Conservation (phyloP, 2,329 filamentous ascomycete genomes). For the Alternaria arbusti region DNA sequence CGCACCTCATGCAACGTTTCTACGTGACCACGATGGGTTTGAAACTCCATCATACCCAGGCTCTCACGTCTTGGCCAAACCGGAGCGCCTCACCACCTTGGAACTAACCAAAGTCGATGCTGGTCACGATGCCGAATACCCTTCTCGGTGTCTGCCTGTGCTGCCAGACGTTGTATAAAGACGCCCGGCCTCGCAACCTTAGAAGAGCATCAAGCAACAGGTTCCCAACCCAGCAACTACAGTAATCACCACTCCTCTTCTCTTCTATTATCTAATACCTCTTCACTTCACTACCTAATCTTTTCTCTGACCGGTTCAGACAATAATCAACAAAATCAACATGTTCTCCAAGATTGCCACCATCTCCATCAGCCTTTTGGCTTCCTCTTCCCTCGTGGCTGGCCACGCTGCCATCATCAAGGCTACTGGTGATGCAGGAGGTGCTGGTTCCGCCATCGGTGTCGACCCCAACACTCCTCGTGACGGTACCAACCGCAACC, state of each 20-base stretch:
- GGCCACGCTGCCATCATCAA: conserved; percentile 67
- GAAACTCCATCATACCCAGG: conserved; percentile 24
- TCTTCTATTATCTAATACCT: conserved; percentile 33
- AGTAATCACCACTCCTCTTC: conserved; percentile 43
- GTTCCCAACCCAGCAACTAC: conserved; percentile 43
- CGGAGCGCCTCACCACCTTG: conserved; percentile 22
- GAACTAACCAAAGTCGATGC: conserved; percentile 14
- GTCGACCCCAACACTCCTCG: conserved; percentile 65
- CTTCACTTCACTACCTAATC: conserved; percentile 31
- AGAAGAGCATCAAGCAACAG: conserved; percentile 42
- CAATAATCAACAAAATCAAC: conserved; percentile 32
- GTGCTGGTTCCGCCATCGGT: conserved; percentile 58
- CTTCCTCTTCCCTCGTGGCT: conserved; percentile 62
- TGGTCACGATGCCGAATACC: conserved; percentile 1
- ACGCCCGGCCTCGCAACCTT: conserved; percentile 18
- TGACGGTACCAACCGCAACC: conserved; percentile 64
- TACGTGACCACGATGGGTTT: conserved; percentile 16
- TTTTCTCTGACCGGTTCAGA: conserved; percentile 47
- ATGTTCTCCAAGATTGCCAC: conserved; percentile 52
- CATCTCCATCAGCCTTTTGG: conserved; percentile 58
- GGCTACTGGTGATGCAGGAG: conserved; percentile 65
- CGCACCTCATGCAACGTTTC: conserved; percentile 16
- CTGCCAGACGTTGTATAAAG: conserved; percentile 36
- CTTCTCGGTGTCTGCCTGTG: not conserved
- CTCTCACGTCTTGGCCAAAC: conserved; percentile 43